Percentiles rank a stretch among this genome's conserved stretches.
These are phyloP conservation scores for Alternaria brassicae DNA, from an alignment of 2,329 filamentous ascomycete genomes.

Conservation along the genomic window DNA sequence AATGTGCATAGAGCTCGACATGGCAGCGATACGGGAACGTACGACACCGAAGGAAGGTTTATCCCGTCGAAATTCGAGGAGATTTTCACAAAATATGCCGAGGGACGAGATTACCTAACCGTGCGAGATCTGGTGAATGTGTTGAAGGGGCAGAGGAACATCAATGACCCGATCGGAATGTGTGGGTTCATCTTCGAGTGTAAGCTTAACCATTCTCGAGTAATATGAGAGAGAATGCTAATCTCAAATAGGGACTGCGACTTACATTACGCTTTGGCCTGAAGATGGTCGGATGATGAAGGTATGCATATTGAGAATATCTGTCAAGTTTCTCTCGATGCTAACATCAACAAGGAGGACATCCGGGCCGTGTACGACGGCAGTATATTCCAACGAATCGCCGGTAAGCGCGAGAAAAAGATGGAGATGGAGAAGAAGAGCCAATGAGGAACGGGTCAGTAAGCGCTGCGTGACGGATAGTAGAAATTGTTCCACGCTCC, in stretches of 20 bases:
- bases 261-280: conserved; percentile 63
- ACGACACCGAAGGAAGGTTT: conserved; percentile 56
- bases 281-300: conserved; percentile 64
- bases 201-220: conserved; percentile 19
- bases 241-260: conserved; percentile 53
- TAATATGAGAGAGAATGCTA: not conserved
- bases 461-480: not conserved
- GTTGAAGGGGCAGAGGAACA: conserved; percentile 52
- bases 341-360: conserved; percentile 53
- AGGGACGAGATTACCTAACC: conserved; percentile 50
- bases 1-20: conserved; percentile 55
- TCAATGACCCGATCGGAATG: conserved; percentile 56
- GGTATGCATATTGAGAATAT: not conserved
- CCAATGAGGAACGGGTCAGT: not conserved
- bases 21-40: conserved; percentile 53
- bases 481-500: not conserved
- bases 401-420: conserved; percentile 18
- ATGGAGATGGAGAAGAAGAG: not conserved
- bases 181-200: conserved; percentile 56
- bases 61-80: conserved; percentile 58
- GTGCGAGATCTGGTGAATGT: conserved; percentile 49
- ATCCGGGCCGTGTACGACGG: conserved; percentile 62
- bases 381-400: conserved; percentile 56
- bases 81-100: conserved; percentile 56
- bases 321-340: not conserved